Evolutionary conservation across 2,329 filamentous ascomycete genomes (phyloP), one percentile per base, ranked within the genome.

Genomic region (Ascochyta lentis): DNA sequence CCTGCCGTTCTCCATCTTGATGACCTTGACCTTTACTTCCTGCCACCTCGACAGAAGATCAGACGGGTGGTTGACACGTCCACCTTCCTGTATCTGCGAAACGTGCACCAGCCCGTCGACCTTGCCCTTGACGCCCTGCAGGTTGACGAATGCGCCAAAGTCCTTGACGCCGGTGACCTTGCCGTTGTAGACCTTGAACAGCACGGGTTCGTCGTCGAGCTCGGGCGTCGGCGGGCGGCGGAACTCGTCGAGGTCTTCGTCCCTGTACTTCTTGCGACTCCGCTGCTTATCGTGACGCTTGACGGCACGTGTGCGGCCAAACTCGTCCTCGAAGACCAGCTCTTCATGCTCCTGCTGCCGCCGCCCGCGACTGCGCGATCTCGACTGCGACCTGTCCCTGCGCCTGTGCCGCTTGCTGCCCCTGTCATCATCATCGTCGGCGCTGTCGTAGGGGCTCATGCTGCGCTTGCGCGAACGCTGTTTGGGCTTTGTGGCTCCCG

Each of bases 41-140:
- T 98, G 93, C 6, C 90, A 91, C 57, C 86, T 84, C 3, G 89
- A 84, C 4, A 99, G 83, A 1, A 99, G 79, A 71, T 99, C 95
- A 0, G 91, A 92, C 0, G 95, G 95, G 72, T 98, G 91, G 61
- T 94, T 95, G 38, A 99, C 90, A 42, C 95, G 88, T 49, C 89
- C 89, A 3, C 92, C 91, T 56, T 93, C 88, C 45, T 89, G 86
- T 75, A 99, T 89, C 22, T 91, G 90, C 23, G 94, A 97, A 26
- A 99, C 87, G 72, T 99, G 95, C 0, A 99, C 94, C 61, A 99
- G 81, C 0, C 95, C 95, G 71, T 97, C 93, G 1, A 96, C 89
- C 74, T 92, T 96, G 42, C 93, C 94, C 66, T 84, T 87, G 1
- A 99, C 89, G 16, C 92, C 90, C 63, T 89, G 85, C n/a, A 99